Base-by-base conservation (phyloP, 1,139 yeast species). In the Meyerozyma elateridarum region DNA sequence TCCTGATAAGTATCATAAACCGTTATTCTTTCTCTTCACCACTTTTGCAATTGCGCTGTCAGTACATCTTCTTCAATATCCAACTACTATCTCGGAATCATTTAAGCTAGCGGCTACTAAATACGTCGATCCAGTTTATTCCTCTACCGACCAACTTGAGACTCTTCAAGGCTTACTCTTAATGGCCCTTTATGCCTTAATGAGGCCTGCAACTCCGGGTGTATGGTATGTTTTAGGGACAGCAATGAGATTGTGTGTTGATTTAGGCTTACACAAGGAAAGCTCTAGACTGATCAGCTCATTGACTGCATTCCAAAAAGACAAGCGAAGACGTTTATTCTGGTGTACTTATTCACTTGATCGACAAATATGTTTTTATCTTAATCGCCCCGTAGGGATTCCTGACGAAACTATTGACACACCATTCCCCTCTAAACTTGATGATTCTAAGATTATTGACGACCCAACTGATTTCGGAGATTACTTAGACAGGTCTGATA, bases 161-260 rank as follows among this genome's bases (percentile, higher is more conserved):
- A 70, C 84, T 1, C 56, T 88, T 3, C 89, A 84, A 49, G 91
- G 89, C 0, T 63, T 85, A 12, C 52, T 88, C 19, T 59, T 85
- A 15, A 59, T 82, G 26, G 76, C 93, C 0, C 52, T 79, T 4
- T 88, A 83, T 49, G 78, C 95, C 2, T 69, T 76, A 15, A 68
- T 81, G 88, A 63, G 87, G 40, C 88, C 89, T 0, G 74, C 83
- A 1, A 75, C 77, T 4, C 95, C 96, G 0, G 93, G 95, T 2
- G 85, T 85, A n/a, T 88, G 96, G 96, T 85, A 85, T 49, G 76
- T 85, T 1, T 62, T 85, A 39, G 96, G 96, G 0, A 75, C 85
- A 5, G 91, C 91, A 0, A 56, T 85, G 31, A 66, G 96, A 36
- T 56, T 85, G 33, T 80, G 93, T 45, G 85, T 87, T 16, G 96